These are phyloP conservation scores for Yamadazyma philogaea DNA, from an alignment of 805 yeast genomes.

Conservation along the genomic window DNA sequence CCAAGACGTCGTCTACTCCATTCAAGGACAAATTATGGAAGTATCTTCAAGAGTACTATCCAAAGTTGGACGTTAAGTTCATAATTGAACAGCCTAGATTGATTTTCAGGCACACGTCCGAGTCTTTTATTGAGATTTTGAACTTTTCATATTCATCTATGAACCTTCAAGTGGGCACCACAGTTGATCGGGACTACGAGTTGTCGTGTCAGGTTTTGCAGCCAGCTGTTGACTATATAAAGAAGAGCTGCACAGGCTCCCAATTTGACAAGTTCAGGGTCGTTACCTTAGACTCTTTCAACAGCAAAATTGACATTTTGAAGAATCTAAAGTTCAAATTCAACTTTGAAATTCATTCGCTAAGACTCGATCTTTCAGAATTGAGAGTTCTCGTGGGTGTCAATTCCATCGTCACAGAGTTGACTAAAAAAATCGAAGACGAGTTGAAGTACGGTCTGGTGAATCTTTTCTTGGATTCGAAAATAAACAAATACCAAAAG, in stretches of 20 bases:
- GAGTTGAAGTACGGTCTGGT: constrained; percentile 28
- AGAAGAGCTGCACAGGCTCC: constrained; percentile 17
- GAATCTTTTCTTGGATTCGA: constrained; percentile 25
- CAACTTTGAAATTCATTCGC: constrained; percentile 19
- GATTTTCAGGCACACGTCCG: constrained; percentile 19
- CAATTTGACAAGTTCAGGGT: neutral
- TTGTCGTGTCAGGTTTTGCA: constrained; percentile 32
- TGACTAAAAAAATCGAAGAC: constrained; percentile 22
- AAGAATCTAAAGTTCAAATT: constrained; percentile 27
- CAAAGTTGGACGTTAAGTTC: constrained; percentile 27
- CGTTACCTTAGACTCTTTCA: constrained; percentile 2
- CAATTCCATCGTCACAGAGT: constrained; percentile 24
- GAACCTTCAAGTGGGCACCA: constrained; percentile 31
- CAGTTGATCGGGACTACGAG: constrained; percentile 29
- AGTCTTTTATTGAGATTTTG: constrained; percentile 18
- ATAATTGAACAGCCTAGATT: constrained; percentile 34
- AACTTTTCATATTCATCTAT: constrained; percentile 34
- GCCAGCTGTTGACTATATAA: constrained; percentile 30
- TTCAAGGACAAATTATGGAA: constrained; percentile 17
- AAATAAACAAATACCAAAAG: constrained; percentile 15
- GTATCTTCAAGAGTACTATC: constrained; percentile 31
- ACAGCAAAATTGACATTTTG: constrained; percentile 19
- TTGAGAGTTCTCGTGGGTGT: constrained; percentile 32
- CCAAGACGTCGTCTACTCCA: constrained; percentile 6
- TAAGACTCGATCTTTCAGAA: constrained; percentile 25